Conservation (phyloP, 345 rosid genomes). For the Hevea brasiliensis region DNA sequence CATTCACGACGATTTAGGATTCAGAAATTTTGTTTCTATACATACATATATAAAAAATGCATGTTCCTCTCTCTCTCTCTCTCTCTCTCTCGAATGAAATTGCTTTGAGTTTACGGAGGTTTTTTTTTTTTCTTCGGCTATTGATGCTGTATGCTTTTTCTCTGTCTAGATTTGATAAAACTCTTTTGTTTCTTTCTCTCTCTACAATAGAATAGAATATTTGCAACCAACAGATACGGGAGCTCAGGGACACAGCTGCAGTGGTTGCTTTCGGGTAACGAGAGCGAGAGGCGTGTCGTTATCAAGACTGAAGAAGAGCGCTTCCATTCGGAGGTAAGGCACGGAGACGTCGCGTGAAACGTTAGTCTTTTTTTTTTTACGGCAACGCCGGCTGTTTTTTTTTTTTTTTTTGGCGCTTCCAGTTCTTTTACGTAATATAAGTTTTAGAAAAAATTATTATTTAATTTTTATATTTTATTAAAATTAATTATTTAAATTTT, state of each 20-base stretch:
- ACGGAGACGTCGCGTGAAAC: slow-evolving; percentile 24
- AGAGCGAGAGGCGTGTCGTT: background rate
- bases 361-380: too few relatives aligned
- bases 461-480: too few relatives aligned
- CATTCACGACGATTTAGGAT: slow-evolving; percentile 22
- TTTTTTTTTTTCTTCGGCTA: background rate
- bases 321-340: slow-evolving; percentile 1
- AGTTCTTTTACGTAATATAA: too few relatives aligned
- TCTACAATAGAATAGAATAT: background rate
- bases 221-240: background rate
- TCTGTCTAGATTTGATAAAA: slow-evolving; percentile 12
- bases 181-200: background rate
- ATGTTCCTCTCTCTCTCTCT: background rate
- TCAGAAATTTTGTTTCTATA: background rate
- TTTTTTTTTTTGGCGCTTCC: too few relatives aligned
- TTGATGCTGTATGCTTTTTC: slow-evolving; percentile 19
- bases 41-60: background rate
- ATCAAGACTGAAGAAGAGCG: background rate
- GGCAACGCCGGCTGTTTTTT: too few relatives aligned
- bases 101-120: slow-evolving; percentile 12
- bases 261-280: slow-evolving; percentile 21
- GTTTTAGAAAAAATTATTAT: too few relatives aligned
- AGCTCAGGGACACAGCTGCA: slow-evolving; percentile 15
- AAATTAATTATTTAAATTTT: too few relatives aligned
- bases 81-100: background rate